These are phyloP conservation scores for Crithidia bombi DNA, from an alignment of 208 protist species.

Conservation along the genomic window DNA sequence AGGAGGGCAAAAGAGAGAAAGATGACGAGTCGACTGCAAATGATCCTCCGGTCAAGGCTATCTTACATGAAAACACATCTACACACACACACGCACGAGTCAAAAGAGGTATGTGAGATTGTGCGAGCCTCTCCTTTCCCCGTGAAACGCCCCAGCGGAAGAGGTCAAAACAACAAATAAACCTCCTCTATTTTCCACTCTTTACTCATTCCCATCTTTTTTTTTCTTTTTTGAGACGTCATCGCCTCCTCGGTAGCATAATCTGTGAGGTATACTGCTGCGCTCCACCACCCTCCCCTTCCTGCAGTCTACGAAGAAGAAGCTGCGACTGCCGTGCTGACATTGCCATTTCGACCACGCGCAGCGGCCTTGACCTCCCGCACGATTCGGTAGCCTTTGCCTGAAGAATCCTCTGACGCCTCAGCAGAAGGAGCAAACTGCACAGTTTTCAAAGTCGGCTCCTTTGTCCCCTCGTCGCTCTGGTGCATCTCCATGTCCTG, in stretches of 20 bases:
- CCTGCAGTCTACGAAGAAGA: background rate
- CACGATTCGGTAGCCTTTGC: conserved; percentile 19
- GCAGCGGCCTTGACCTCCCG: conserved; percentile 19
- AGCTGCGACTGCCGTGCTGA: background rate
- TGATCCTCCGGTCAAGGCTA: too few species aligned
- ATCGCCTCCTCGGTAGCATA: background rate
- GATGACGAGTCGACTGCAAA: too few species aligned
- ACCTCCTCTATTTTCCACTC: background rate
- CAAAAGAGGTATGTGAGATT: too few species aligned
- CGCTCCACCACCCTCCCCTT: background rate
- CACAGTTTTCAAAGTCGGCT: conserved; percentile 13
- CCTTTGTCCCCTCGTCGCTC: background rate
- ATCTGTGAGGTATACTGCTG: background rate
- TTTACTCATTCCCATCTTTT: background rate
- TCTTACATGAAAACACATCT: too few species aligned
- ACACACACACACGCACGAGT: too few species aligned
- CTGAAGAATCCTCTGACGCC: background rate
- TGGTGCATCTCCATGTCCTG: background rate
- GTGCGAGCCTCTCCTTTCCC: too few species aligned
- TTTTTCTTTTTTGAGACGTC: background rate
- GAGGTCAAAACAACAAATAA: too few species aligned
- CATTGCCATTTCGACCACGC: background rate
- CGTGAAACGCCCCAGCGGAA: too few species aligned
- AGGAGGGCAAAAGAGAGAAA: too few species aligned
- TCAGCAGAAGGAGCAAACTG: conserved; percentile 9